Conservation (phyloP, 108 stramenopile genomes). For the Fragilariopsis cylindrus region DNA sequence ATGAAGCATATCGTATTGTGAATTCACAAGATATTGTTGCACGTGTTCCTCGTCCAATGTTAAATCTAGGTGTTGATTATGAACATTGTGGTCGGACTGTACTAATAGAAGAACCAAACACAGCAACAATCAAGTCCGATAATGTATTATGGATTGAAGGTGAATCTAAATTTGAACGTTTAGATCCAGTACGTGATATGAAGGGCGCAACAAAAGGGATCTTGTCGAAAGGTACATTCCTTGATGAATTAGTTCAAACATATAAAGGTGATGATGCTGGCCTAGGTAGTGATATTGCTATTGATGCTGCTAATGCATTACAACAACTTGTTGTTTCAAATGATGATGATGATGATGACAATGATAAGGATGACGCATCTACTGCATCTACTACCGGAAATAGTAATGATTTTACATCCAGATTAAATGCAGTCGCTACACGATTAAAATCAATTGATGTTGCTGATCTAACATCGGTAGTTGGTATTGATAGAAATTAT, state of each 20-base stretch:
- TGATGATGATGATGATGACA: neutral
- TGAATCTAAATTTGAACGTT: slow-evolving; percentile 52
- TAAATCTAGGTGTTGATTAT: slow-evolving; percentile 69
- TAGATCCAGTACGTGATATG: slow-evolving; percentile 75
- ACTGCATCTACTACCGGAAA: slow-evolving; percentile 13
- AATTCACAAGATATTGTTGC: slow-evolving; percentile 85
- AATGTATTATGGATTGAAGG: slow-evolving; percentile 72
- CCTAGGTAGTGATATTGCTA: neutral
- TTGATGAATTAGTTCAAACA: slow-evolving; percentile 60
- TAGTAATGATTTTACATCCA: neutral
- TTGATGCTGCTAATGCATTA: no score
- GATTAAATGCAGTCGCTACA: slow-evolving; percentile 23
- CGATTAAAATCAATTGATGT: slow-evolving; percentile 53
- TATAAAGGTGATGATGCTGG: no score
- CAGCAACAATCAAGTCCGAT: slow-evolving; percentile 1
- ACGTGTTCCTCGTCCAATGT: slow-evolving; percentile 76
- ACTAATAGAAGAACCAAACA: slow-evolving; percentile 40
- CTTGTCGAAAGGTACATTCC: slow-evolving; percentile 59
- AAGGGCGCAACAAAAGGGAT: slow-evolving; percentile 57
- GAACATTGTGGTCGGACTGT: slow-evolving; percentile 84
- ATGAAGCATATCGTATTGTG: slow-evolving; percentile 79
- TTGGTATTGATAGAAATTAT: slow-evolving; percentile 75
- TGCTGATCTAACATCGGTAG: slow-evolving; percentile 59
- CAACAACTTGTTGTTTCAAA: neutral
- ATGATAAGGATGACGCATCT: slow-evolving; percentile 19